Evolutionary conservation across 169 alveolate species (phyloP).

Genomic region (Eimeria sp.): DNA sequence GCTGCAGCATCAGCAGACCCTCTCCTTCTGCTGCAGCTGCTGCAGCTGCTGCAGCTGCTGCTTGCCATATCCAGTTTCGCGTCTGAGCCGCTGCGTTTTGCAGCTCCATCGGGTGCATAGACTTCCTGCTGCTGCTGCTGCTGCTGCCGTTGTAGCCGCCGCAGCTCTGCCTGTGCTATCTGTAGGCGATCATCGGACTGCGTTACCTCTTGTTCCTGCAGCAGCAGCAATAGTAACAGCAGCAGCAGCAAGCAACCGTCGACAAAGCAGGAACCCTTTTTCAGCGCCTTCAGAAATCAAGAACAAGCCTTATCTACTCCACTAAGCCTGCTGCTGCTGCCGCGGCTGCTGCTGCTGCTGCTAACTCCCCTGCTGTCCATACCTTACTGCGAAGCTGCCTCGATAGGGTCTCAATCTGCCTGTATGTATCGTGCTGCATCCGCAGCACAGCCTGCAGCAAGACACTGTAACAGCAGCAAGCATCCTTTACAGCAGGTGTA

Average conservation of each 20-base stretch:
- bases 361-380: neutral
- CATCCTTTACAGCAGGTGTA: constrained; percentile 3
- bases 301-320: neutral
- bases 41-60: neutral
- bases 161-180: neutral
- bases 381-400: constrained; percentile 28
- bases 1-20: constrained; percentile 47
- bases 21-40: neutral
- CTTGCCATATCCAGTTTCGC: neutral
- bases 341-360: constrained; percentile 48
- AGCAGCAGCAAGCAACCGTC: neutral
- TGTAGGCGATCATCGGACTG: constrained; percentile 40
- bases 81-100: neutral
- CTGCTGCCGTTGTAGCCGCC: constrained; percentile 38
- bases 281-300: neutral
- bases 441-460: constrained; percentile 33
- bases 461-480: neutral
- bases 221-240: constrained; percentile 38
- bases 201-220: constrained; percentile 20
- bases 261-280: neutral
- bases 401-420: constrained; percentile 42
- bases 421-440: neutral
- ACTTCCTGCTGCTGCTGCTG: constrained; percentile 37
- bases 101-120: neutral
- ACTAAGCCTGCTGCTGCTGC: constrained; percentile 17